These are phyloP conservation scores for Lenwebbia sp. DNA, from an alignment of 345 rosid genomes.

Conservation along the genomic window DNA sequence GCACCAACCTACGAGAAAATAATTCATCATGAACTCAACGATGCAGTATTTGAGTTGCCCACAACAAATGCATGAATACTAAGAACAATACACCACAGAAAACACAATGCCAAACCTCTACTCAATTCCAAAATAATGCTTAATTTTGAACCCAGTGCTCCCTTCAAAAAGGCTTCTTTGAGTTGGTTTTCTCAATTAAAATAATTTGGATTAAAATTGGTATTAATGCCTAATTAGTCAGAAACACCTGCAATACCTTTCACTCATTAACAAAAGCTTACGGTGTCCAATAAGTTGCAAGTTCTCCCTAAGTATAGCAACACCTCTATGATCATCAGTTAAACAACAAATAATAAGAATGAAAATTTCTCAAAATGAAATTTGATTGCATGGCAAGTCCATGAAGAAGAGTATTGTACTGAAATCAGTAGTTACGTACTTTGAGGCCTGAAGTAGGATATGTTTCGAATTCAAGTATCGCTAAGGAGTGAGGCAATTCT, in stretches of 20 bases:
- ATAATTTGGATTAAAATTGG: background rate
- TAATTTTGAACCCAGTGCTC: background rate
- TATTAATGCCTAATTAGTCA: background rate
- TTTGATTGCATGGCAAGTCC: background rate
- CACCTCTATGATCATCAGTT: background rate
- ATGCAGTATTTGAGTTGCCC: background rate
- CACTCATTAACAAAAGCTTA: background rate
- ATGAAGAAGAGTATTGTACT: background rate
- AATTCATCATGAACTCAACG: background rate
- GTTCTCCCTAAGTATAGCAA: background rate
- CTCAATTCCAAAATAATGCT: background rate
- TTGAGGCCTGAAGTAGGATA: background rate
- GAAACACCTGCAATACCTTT: background rate
- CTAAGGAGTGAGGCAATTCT: background rate
- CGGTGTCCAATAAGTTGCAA: background rate
- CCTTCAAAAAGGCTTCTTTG: background rate
- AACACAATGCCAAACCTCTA: background rate
- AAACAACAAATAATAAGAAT: background rate
- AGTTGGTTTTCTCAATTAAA: background rate
- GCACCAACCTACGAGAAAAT: slow-evolving; percentile 52
- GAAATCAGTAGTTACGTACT: background rate
- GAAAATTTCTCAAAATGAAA: background rate
- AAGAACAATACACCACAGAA: background rate
- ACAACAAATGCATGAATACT: background rate
- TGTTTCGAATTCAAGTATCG: background rate